These are phyloP conservation scores for Paraphoma chrysanthemicola DNA, from an alignment of 2,329 filamentous ascomycete species.

Conservation along the genomic window DNA sequence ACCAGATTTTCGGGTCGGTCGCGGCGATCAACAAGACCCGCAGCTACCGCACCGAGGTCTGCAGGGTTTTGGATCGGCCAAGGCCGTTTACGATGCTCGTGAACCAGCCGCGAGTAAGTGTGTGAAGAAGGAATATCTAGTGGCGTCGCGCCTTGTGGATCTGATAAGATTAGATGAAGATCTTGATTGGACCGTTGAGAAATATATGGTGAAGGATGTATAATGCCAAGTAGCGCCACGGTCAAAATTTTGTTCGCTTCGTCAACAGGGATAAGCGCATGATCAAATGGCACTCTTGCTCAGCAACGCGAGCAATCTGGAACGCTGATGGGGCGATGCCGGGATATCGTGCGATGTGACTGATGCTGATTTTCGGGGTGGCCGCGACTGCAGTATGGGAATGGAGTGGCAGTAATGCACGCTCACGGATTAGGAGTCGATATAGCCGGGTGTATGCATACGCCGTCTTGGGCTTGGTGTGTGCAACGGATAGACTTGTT, in stretches of 20 bases:
- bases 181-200: not conserved
- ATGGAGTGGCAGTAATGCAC: not conserved
- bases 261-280: not conserved
- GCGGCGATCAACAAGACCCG: no score
- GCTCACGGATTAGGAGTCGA: no score
- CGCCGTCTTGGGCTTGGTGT: no score
- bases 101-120: not conserved
- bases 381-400: not conserved
- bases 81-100: not conserved
- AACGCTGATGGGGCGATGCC: not conserved
- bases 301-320: not conserved
- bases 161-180: not conserved
- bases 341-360: no score
- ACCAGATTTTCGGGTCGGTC: not conserved
- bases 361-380: not conserved
- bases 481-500: no score
- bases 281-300: not conserved
- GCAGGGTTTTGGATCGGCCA: not conserved
- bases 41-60: not conserved
- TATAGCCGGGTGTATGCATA: no score
- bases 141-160: not conserved
- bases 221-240: not conserved
- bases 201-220: not conserved
- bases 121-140: not conserved
- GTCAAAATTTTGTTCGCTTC: not conserved